Conservation (phyloP, 305 asterid genomes). For the Ajuga reptans region DNA sequence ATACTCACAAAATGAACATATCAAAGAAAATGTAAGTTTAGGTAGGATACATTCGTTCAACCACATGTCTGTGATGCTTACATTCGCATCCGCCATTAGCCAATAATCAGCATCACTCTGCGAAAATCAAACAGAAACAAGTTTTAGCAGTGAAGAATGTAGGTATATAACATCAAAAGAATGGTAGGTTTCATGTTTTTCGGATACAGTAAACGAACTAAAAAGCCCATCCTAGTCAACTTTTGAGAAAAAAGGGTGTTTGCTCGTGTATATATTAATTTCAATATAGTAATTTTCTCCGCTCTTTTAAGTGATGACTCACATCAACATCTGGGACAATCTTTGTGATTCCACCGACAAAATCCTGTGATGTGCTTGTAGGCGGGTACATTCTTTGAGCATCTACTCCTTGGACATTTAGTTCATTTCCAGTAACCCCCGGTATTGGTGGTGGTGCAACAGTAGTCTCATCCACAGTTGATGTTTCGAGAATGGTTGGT, state of each 20-base stretch:
- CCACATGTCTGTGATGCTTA: constrained; percentile 77
- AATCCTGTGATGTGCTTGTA: constrained; percentile 54
- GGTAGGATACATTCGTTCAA: constrained; percentile 59
- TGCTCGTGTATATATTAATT: background rate
- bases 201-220: background rate
- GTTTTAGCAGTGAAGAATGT: background rate
- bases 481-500: constrained; percentile 39
- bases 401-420: constrained; percentile 31
- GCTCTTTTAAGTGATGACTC: constrained; percentile 28
- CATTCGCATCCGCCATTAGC: constrained; percentile 56
- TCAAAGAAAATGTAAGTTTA: background rate
- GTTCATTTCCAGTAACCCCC: constrained; percentile 39
- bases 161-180: background rate
- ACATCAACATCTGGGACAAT: constrained; percentile 75
- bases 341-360: constrained; percentile 61
- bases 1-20: background rate
- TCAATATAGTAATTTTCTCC: background rate
- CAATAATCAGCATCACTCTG: constrained; percentile 77
- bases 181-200: background rate
- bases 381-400: constrained; percentile 39
- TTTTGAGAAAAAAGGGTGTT: background rate
- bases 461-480: constrained; percentile 33
- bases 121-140: constrained; percentile 3
- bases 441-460: constrained; percentile 28
- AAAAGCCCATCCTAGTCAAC: background rate